These are phyloP conservation scores for Phytophthora cactorum DNA, from an alignment of 352 stramenopile genomes.

Conservation along the genomic window DNA sequence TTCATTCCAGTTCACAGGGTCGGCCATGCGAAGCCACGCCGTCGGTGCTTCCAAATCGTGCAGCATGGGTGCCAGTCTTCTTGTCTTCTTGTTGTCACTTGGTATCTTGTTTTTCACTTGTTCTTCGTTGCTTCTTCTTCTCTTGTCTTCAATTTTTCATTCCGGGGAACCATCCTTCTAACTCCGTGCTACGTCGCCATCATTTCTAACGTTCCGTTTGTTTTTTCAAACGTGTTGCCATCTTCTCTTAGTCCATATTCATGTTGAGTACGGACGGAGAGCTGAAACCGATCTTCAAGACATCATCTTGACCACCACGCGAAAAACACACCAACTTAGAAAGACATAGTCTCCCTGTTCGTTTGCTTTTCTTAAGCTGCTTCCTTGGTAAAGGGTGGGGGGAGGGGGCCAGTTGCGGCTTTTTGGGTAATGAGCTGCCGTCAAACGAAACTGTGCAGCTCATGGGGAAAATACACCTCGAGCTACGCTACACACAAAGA, in stretches of 20 bases:
- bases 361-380: slow-evolving; percentile 79
- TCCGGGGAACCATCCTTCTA: slow-evolving; percentile 85
- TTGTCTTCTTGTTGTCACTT: slow-evolving; percentile 44
- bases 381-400: slow-evolving; percentile 57
- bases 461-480: not conserved
- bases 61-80: slow-evolving; percentile 59
- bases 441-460: not conserved
- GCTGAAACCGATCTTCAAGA: slow-evolving; percentile 69
- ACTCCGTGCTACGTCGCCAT: slow-evolving; percentile 76
- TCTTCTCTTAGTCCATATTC: slow-evolving; percentile 59
- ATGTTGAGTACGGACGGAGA: slow-evolving; percentile 73
- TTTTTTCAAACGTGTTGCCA: slow-evolving; percentile 62
- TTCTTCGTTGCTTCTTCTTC: slow-evolving; percentile 59
- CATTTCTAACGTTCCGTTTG: slow-evolving; percentile 79
- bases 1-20: slow-evolving; percentile 59
- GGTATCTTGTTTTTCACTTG: slow-evolving; percentile 50
- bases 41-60: slow-evolving; percentile 64
- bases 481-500: slow-evolving; percentile 4
- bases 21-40: slow-evolving; percentile 57
- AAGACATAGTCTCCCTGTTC: slow-evolving; percentile 88
- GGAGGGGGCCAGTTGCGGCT: slow-evolving; percentile 73
- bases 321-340: slow-evolving; percentile 87
- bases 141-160: slow-evolving; percentile 83
- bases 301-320: slow-evolving; percentile 78
- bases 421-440: slow-evolving; percentile 65